A percentile compares a stretch with the other conserved stretches of the same genome.
Conservation (phyloP, 1,284 basidiomycete genomes). For the Hypsizygus ulmarius region DNA sequence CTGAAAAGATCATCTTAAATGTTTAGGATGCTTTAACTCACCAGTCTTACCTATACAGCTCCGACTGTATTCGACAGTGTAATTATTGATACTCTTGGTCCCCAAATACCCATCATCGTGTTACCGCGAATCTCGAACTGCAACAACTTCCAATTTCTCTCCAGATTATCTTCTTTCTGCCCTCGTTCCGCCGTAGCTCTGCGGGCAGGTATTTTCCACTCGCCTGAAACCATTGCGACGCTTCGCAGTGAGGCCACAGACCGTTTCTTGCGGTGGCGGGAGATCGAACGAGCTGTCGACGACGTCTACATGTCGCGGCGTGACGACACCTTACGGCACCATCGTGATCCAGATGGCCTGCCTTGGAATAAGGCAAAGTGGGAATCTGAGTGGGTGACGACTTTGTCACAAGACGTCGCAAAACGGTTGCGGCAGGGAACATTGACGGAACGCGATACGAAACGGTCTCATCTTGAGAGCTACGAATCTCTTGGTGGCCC, state of each 20-base stretch:
- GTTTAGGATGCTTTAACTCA: neutral
- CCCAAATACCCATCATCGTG: slow-evolving; percentile 56
- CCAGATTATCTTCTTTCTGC: slow-evolving; percentile 51
- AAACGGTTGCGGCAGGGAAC: slow-evolving; percentile 36
- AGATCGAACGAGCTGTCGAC: slow-evolving; percentile 54
- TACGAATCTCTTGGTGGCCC: slow-evolving; percentile 6
- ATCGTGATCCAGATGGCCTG: slow-evolving; percentile 14
- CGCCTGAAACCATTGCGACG: slow-evolving; percentile 52
- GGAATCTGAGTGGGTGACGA: slow-evolving; percentile 61
- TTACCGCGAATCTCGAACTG: slow-evolving; percentile 41
- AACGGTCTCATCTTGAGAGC: slow-evolving; percentile 1
- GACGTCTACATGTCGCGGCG: slow-evolving; percentile 28
- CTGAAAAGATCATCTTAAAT: neutral
- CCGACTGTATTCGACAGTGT: slow-evolving; percentile 38
- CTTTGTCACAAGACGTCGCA: slow-evolving; percentile 57
- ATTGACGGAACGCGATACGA: slow-evolving; percentile 18
- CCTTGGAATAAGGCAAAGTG: slow-evolving; percentile 56
- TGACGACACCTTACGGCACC: slow-evolving; percentile 17
- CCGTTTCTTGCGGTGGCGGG: slow-evolving; percentile 69
- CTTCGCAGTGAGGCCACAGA: slow-evolving; percentile 63
- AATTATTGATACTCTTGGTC: slow-evolving; percentile 49
- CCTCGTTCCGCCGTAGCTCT: slow-evolving; percentile 49
- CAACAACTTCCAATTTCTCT: slow-evolving; percentile 15
- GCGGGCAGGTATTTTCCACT: slow-evolving; percentile 57
- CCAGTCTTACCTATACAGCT: slow-evolving; percentile 17